phyloP scores from a whole-genome alignment of 1,284 basidiomycete genomes.

The Ustanciosporium gigantosporum region DNA sequence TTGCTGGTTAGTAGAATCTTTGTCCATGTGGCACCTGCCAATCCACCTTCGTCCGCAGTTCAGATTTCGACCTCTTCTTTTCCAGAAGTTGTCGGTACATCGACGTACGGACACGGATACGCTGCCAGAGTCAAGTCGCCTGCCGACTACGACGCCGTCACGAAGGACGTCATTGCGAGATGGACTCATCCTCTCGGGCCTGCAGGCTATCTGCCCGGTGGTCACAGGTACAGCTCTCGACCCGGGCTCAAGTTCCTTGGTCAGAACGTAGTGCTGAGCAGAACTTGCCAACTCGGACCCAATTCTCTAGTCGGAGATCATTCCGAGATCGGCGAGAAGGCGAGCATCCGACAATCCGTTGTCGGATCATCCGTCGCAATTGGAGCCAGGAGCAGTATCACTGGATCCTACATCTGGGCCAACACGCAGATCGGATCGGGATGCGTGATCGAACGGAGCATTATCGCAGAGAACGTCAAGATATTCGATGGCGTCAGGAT shows the following conservation, averaged over 20 bases:
- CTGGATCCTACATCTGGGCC: constrained; percentile 49
- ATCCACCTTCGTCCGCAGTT: constrained; percentile 20
- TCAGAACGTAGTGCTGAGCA: constrained; percentile 34
- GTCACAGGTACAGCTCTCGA: constrained; percentile 49
- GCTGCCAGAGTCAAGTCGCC: constrained; percentile 50
- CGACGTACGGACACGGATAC: constrained; percentile 73
- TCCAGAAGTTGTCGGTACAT: constrained; percentile 68
- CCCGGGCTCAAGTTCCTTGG: constrained; percentile 42
- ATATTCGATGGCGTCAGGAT: constrained; percentile 72
- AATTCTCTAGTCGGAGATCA: constrained; percentile 38
- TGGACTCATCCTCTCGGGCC: constrained; percentile 95
- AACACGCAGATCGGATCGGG: constrained; percentile 67
- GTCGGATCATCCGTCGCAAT: constrained; percentile 76
- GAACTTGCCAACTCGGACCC: constrained; percentile 36
- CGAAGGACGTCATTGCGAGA: constrained; percentile 83
- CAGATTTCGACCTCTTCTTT: constrained; percentile 67
- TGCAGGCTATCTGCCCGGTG: constrained; percentile 84
- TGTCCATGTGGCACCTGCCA: constrained; percentile 73
- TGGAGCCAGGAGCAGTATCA: constrained; percentile 61
- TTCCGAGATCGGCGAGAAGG: constrained; percentile 65
- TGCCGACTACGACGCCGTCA: constrained; percentile 51
- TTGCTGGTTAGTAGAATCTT: constrained; percentile 92
- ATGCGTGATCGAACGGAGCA: constrained; percentile 69
- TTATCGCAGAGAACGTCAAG: constrained; percentile 73
- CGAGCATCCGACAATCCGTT: constrained; percentile 72